Base-by-base conservation (phyloP, 441 rosid species). In the Iberis amara region DNA sequence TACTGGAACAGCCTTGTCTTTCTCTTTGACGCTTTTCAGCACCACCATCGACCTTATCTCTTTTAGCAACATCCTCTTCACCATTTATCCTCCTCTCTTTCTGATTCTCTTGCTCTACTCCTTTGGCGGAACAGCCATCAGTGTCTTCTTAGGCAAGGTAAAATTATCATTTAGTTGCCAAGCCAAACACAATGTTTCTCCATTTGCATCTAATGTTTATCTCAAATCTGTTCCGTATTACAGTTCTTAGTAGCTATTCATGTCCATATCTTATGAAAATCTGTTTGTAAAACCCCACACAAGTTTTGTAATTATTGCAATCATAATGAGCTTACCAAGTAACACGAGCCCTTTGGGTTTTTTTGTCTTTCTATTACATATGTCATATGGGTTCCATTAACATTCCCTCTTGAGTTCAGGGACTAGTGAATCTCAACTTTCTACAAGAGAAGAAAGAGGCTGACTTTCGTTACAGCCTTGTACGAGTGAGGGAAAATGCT, bases 381-480 rank as follows among this genome's bases (percentile, higher is more conserved):
- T 33, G 10, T 31, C 38, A 7, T 14, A 36, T n/a, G 43, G 26
- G 18, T 55, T 39, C 18, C 14, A 36, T 41, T 64, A 26, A 41
- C 43, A 21, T 60, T 66, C 37, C 32, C 53, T 68, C 35, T 28
- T 39, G 28, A 30, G 59, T 78, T 65, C 74, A 90, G 96, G 96
- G 80, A 35, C 78, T 90, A 69, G 96, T 80, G 62, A 62, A 72
- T 71, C 82, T 90, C 59, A 90, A 90, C 76, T 87, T 90, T 75
- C 71, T 90, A 59, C 98, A 87, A 81, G 98, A 90, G 83, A 90
- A 87, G 76, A 90, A 85, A 73, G 98, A 85, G 69, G 96, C 98
- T 23, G 96, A 87, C 72, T 90, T 90, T 59, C 96, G 97, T 58
- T 89, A 86, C 65, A 95, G 92, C 40, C 96, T 90, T 62, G 98